Base-by-base conservation (phyloP, 129 eudicot genomes). In the Escallonia rubra region DNA sequence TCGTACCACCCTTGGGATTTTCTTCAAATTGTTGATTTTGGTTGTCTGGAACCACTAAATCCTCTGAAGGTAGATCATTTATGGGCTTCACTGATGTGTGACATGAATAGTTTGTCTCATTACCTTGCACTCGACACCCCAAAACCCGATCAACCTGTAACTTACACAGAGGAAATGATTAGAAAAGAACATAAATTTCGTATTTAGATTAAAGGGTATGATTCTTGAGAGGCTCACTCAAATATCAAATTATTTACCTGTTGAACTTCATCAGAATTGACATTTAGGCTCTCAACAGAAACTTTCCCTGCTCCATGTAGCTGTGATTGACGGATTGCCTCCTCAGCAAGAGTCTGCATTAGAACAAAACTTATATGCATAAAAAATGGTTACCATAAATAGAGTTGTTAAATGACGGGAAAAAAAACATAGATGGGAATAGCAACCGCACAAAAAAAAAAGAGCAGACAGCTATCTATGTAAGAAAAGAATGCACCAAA, bases 61-160 rank as follows among this genome's bases (percentile, higher is more conserved):
- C 81, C 41, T 51, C 76, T 38, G 67, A 53, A 73, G 82, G 68
- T 15, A 44, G 65, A 62, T 67, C 81, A 51, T 64, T 58, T 54
- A 71, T 41, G 57, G 74, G 76, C 38, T 15, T 71, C 46, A 40
- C 74, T 70, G 83, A 71, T 16, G 51, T 66, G 10, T 65, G 57
- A 48, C 71, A 50, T 39, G 74, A 66, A 41, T 68, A 44, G 54
- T 41, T 61, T 6, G 15, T 41, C 39, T 71, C 62, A 62, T 77
- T 69, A 42, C 74, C 85, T 69, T 67, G 89, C 64, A 89, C 74
- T 59, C 96, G 95, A 79, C 99, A 89, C 43, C 95, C 99, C 70
- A 93, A 66, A 70, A 93, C 92, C 61, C 90, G 82, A 81, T 89
- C 96, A 76, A 93, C 99, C 99, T 86, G 79, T n/a, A 56, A 52